These are phyloP conservation scores for Cordia subcordata DNA, from an alignment of 257 asterid species.

Conservation along the genomic window DNA sequence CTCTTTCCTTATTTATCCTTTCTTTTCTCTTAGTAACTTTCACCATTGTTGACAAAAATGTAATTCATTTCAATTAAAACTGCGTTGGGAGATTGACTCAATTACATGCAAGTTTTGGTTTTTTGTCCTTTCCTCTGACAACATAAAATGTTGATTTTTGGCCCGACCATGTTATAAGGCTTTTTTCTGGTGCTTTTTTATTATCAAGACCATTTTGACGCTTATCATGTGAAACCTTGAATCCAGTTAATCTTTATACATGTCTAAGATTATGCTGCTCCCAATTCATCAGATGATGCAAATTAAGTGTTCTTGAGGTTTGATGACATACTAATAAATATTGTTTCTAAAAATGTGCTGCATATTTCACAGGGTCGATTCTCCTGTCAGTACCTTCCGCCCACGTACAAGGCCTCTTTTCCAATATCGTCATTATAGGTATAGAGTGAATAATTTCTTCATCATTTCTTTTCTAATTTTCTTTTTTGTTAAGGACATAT, in stretches of 20 bases:
- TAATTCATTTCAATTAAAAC: too few relatives aligned
- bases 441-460: neutral
- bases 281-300: too few relatives aligned
- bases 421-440: slow-evolving; percentile 99
- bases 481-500: neutral
- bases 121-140: too few relatives aligned
- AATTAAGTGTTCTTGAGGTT: neutral
- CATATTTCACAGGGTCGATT: slow-evolving; percentile 76
- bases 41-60: too few relatives aligned
- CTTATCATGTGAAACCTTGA: neutral
- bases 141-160: too few relatives aligned
- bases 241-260: neutral
- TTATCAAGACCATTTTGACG: neutral
- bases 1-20: too few relatives aligned
- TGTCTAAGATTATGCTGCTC: neutral
- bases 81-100: too few relatives aligned
- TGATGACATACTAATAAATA: neutral
- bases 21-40: too few relatives aligned
- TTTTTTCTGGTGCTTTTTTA: too few relatives aligned
- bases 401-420: slow-evolving; percentile 95
- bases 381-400: slow-evolving; percentile 78
- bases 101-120: too few relatives aligned
- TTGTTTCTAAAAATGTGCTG: slow-evolving; percentile 21
- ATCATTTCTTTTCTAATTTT: neutral
- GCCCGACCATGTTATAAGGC: too few relatives aligned